Percentiles rank a stretch among this genome's conserved stretches.
These are phyloP conservation scores for Pythium oligandrum DNA, from an alignment of 352 stramenopile genomes.

Conservation along the genomic window DNA sequence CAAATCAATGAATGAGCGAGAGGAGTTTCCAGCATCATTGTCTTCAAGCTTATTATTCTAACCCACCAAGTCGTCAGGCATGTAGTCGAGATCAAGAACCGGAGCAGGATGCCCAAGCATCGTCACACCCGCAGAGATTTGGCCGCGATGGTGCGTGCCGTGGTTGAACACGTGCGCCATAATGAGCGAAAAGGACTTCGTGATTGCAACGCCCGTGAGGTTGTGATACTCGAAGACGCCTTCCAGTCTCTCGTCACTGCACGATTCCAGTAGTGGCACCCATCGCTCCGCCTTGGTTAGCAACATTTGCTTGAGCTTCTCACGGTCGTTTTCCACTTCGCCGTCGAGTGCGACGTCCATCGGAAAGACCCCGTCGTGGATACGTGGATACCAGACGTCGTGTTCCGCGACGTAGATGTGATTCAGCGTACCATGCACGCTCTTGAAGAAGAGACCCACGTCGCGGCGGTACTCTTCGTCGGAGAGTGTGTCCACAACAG, in stretches of 20 bases:
- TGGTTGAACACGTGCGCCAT: too few relatives aligned
- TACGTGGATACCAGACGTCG: slow-evolving; percentile 16
- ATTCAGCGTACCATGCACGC: slow-evolving; percentile 20
- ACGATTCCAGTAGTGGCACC: slow-evolving; percentile 12
- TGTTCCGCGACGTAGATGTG: slow-evolving; percentile 18
- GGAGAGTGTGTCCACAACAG: slow-evolving; percentile 9
- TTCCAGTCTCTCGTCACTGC: background rate
- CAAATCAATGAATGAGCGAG: too few relatives aligned
- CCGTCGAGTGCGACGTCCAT: slow-evolving; percentile 4
- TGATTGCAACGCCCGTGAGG: too few relatives aligned
- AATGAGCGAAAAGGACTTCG: too few relatives aligned
- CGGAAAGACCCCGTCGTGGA: slow-evolving; percentile 14
- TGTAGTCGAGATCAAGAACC: too few relatives aligned
- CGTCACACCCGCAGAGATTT: too few relatives aligned
- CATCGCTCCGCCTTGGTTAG: slow-evolving; percentile 10
- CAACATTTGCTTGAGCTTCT: slow-evolving; percentile 6
- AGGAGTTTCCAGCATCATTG: too few relatives aligned
- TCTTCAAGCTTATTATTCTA: too few relatives aligned
- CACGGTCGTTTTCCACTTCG: slow-evolving; percentile 5
- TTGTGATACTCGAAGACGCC: too few relatives aligned
- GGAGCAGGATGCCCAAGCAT: too few relatives aligned
- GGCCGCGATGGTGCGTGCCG: too few relatives aligned
- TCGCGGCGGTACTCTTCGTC: slow-evolving; percentile 18
- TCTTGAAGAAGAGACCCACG: slow-evolving; percentile 20
- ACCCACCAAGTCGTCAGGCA: too few relatives aligned